These are phyloP conservation scores for Aleurites moluccanus DNA, from an alignment of 441 rosid species.

Conservation along the genomic window DNA sequence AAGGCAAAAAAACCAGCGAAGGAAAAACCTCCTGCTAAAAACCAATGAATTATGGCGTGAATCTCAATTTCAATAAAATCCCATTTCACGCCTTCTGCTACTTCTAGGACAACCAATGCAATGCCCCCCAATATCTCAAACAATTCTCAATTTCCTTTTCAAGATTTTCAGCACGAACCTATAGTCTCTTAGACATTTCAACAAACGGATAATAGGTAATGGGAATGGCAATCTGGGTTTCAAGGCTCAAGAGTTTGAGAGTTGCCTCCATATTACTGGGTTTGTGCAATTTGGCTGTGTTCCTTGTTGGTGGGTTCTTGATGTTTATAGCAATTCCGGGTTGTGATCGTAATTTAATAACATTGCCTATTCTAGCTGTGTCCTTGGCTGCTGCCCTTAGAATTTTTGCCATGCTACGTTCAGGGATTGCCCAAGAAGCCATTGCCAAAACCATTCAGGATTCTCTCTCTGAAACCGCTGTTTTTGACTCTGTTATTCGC, in stretches of 20 bases:
- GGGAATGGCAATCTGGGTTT: constrained; percentile 39
- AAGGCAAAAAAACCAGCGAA: background rate
- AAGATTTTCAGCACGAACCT: background rate
- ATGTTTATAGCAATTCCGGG: constrained; percentile 29
- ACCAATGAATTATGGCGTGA: background rate
- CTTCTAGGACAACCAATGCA: background rate
- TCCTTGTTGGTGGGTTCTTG: constrained; percentile 45
- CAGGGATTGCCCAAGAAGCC: constrained; percentile 62
- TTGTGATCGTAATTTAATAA: constrained; percentile 33
- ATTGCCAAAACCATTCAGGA: constrained; percentile 57
- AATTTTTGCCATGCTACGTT: constrained; percentile 49
- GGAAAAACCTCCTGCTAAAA: background rate
- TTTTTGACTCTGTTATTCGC: constrained; percentile 42
- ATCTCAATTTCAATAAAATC: constrained; percentile 1
- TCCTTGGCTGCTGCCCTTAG: constrained; percentile 52
- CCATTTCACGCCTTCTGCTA: background rate
- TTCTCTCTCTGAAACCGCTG: constrained; percentile 39
- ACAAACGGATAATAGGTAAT: constrained; percentile 9
- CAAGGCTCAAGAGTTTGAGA: constrained; percentile 44
- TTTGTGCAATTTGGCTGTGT: constrained; percentile 42
- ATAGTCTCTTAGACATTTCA: background rate
- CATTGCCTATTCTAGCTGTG: constrained; percentile 43
- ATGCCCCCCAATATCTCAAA: background rate
- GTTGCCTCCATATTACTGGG: constrained; percentile 41
- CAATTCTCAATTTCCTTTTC: background rate